These are phyloP conservation scores for Epithele typhae DNA, from an alignment of 768 basidiomycete species.

Conservation along the genomic window DNA sequence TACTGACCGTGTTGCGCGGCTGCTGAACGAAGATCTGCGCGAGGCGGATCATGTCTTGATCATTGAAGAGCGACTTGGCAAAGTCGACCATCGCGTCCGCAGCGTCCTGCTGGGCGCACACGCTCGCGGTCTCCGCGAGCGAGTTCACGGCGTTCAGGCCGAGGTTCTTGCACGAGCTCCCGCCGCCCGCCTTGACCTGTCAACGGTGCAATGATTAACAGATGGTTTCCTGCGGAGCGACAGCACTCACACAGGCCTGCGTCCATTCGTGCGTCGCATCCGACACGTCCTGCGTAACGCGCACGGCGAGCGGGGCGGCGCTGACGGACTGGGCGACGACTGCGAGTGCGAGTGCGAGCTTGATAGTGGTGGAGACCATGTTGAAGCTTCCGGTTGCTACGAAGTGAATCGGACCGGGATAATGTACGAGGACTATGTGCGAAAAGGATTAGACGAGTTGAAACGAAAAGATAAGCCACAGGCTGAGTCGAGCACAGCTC, in stretches of 20 bases:
- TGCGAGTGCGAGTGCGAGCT: too few relatives aligned
- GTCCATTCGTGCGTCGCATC: constrained; percentile 48
- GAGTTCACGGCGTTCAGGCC: constrained; percentile 52
- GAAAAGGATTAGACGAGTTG: too few relatives aligned
- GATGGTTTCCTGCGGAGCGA: too few relatives aligned
- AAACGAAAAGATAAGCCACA: too few relatives aligned
- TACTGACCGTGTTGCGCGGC: constrained; percentile 48
- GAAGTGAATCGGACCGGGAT: too few relatives aligned
- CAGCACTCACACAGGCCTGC: constrained; percentile 43
- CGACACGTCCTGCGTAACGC: constrained; percentile 44
- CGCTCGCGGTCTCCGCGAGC: constrained; percentile 45
- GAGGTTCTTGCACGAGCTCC: constrained; percentile 48
- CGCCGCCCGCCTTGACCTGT: constrained; percentile 54
- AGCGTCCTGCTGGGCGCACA: constrained; percentile 41
- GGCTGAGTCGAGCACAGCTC: too few relatives aligned
- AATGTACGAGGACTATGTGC: too few relatives aligned
- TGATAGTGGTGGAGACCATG: too few relatives aligned
- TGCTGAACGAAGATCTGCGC: constrained; percentile 55
- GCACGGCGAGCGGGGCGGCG: constrained; percentile 32
- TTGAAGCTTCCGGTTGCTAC: too few relatives aligned
- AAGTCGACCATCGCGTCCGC: constrained; percentile 49
- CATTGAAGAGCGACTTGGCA: constrained; percentile 40
- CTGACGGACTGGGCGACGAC: constrained; percentile 2
- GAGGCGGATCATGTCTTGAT: constrained; percentile 43
- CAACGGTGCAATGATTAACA: not conserved